These are phyloP conservation scores for Crassisporium funariophilum DNA, from an alignment of 768 basidiomycete genomes.

Conservation along the genomic window DNA sequence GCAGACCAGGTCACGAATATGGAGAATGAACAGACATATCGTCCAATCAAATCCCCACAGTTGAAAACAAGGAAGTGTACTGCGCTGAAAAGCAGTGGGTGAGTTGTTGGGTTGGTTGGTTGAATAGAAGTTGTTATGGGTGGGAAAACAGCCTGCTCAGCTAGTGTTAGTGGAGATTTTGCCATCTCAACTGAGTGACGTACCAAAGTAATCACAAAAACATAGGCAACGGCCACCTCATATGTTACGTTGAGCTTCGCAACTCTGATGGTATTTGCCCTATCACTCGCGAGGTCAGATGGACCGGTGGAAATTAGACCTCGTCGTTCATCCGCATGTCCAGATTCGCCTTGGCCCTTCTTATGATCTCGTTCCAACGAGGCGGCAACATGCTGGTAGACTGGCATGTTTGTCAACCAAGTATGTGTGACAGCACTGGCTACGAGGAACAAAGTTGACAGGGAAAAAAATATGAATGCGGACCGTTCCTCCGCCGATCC, in stretches of 20 bases:
- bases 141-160: slow-evolving; percentile 77
- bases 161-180: slow-evolving; percentile 8
- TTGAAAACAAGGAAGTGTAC: slow-evolving; percentile 80
- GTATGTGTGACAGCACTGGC: slow-evolving; percentile 53
- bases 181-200: slow-evolving; percentile 24
- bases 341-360: slow-evolving; percentile 15
- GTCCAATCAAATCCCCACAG: slow-evolving; percentile 69
- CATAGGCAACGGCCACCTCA: slow-evolving; percentile 73
- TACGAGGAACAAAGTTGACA: slow-evolving; percentile 68
- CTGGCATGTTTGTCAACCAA: slow-evolving; percentile 59
- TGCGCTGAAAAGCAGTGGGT: slow-evolving; percentile 83
- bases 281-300: slow-evolving; percentile 32
- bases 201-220: slow-evolving; percentile 81
- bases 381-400: slow-evolving; percentile 58
- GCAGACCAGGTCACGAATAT: slow-evolving; percentile 69
- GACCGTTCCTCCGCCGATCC: slow-evolving; percentile 64
- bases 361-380: slow-evolving; percentile 42
- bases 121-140: slow-evolving; percentile 79
- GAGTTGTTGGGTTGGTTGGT: slow-evolving; percentile 63
- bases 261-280: slow-evolving; percentile 49
- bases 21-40: slow-evolving; percentile 69
- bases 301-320: slow-evolving; percentile 37
- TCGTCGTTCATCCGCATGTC: slow-evolving; percentile 34
- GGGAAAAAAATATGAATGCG: slow-evolving; percentile 72
- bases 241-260: slow-evolving; percentile 67